Conservation (phyloP, 805 yeast species). For the Saccharomyces jurei region DNA sequence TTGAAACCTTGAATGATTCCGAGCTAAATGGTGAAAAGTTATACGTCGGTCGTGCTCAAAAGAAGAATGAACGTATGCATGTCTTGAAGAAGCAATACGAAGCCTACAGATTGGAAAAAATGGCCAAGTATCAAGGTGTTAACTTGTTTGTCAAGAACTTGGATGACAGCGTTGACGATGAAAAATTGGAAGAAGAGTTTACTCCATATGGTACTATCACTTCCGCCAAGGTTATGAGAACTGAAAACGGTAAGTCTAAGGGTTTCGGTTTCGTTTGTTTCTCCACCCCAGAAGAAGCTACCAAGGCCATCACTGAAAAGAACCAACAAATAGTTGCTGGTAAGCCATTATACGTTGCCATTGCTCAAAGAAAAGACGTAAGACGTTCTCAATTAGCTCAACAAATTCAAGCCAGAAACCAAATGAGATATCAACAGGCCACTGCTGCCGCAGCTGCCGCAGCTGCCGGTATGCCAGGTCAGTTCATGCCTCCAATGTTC, state of each 20-base stretch:
- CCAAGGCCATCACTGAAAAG: constrained; percentile 97
- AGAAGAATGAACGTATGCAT: constrained; percentile 94
- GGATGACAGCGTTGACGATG: constrained; percentile 89
- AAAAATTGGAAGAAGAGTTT: constrained; percentile 84
- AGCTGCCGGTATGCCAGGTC: constrained; percentile 34
- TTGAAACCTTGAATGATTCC: constrained; percentile 80
- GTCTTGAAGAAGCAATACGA: constrained; percentile 94
- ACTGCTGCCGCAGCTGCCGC: constrained; percentile 47
- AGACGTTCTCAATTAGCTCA: constrained; percentile 95
- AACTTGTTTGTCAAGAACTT: constrained; percentile 94
- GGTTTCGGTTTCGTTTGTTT: constrained; percentile 98
- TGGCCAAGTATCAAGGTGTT: constrained; percentile 93
- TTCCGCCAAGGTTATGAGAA: constrained; percentile 93
- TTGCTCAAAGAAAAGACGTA: constrained; percentile 97
- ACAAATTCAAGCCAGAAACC: constrained; percentile 96
- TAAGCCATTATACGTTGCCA: constrained; percentile 96
- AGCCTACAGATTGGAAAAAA: constrained; percentile 81
- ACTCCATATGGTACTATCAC: constrained; percentile 90
- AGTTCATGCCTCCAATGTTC: constrained; percentile 35
- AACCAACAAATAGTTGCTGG: constrained; percentile 91
- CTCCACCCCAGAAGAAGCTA: constrained; percentile 97
- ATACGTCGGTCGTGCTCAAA: constrained; percentile 98
- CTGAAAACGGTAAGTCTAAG: constrained; percentile 88
- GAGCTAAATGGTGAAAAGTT: constrained; percentile 80
- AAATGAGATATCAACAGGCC: constrained; percentile 96